phyloP scores from a whole-genome alignment of 73 alveolate genomes.

The Breviolum minutum region DNA sequence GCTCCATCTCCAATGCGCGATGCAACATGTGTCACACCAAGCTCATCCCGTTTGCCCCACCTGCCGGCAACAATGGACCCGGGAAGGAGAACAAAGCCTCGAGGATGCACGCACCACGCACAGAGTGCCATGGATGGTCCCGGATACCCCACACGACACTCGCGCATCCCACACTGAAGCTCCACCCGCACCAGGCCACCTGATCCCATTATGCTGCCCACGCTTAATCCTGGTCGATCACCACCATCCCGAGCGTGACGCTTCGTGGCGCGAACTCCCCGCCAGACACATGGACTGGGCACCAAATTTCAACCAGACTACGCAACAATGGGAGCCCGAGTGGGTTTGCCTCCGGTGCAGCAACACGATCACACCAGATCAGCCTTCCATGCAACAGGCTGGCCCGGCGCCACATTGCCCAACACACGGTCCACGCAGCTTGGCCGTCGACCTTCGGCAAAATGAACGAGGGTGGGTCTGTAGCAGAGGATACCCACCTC shows the following conservation, averaged over 20 bases:
- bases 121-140: neutral
- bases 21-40: neutral
- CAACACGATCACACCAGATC: too few species aligned
- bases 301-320: neutral
- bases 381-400: too few species aligned
- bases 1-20: neutral
- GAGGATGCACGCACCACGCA: neutral
- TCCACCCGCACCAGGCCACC: neutral
- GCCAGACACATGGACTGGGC: conserved; percentile 63
- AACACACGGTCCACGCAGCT: too few species aligned
- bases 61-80: conserved; percentile 9
- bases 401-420: too few species aligned
- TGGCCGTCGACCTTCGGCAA: too few species aligned
- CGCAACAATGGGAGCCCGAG: neutral
- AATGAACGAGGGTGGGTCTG: too few species aligned
- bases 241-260: neutral
- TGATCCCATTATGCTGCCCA: neutral
- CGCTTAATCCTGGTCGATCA: neutral
- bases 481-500: too few species aligned
- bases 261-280: conserved; percentile 17
- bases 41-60: neutral
- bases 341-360: too few species aligned
- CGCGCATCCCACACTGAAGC: neutral
- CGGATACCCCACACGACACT: neutral
- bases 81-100: neutral